phyloP scores from a whole-genome alignment of 176 grass and related monocot genomes.

The Elaeis guineensis region DNA sequence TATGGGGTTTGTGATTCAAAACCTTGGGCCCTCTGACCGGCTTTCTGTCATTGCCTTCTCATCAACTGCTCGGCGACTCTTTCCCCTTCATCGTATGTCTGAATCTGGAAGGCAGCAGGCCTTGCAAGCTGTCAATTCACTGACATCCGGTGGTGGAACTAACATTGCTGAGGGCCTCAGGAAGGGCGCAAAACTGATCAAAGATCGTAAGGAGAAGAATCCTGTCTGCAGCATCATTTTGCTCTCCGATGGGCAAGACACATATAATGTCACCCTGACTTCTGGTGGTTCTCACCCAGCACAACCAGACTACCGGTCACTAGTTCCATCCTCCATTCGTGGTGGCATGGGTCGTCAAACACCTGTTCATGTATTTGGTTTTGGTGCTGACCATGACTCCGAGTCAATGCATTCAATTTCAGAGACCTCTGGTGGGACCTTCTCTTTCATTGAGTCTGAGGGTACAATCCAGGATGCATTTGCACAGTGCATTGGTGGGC shows the following conservation, averaged over 20 bases:
- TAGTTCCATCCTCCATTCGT: conserved; percentile 48
- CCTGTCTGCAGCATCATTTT: conserved; percentile 93
- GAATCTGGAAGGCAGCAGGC: conserved; percentile 60
- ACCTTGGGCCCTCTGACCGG: conserved; percentile 69
- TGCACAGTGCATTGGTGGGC: conserved; percentile 89
- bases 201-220: conserved; percentile 78
- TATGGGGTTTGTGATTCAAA: conserved; percentile 98
- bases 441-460: conserved; percentile 90
- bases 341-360: conserved; percentile 30
- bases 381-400: conserved; percentile 81
- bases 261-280: conserved; percentile 56
- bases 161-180: conserved; percentile 86
- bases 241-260: conserved; percentile 86
- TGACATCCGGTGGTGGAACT: conserved; percentile 69
- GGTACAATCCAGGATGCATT: conserved; percentile 89
- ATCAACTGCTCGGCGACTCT: conserved; percentile 67
- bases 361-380: conserved; percentile 88
- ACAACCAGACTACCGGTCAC: conserved; percentile 46
- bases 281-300: conserved; percentile 37
- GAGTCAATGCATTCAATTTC: conserved; percentile 74
- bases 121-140: conserved; percentile 71
- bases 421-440: conserved; percentile 75
- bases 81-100: conserved; percentile 75
- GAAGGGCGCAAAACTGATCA: conserved; percentile 86
- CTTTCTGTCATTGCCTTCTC: conserved; percentile 88